Base-by-base conservation (phyloP, 345 rosid species). In the Euphorbia lathyris region DNA sequence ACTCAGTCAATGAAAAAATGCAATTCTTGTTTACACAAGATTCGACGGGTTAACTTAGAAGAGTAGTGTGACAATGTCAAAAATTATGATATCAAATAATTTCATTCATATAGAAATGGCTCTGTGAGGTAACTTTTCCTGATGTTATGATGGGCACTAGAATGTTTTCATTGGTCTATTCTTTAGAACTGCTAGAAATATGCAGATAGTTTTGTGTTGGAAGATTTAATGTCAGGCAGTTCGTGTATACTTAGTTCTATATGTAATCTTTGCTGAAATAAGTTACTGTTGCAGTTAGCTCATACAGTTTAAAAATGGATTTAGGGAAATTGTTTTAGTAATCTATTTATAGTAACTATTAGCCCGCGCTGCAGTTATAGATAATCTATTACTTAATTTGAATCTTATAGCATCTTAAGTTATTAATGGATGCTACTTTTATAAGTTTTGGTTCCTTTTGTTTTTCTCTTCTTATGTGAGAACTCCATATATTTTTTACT, bases 341-440 rank as follows among this genome's bases (percentile, higher is more conserved):
- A 3, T 14, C 16, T 36, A 27, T 36, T 61, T 12, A 34, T 20
- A 36, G 16, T 0, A 61, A n/a, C 27, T 61, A 9, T 60, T 34
- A 36, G 26, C 17, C 8, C 7, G 20, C 58, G 12, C 52, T 22
- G 13, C 9, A 17, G 3, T 14, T 8, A 20, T 1, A 66, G 29
- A 20, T 27, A 48, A 17, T 65, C n/a, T 38, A 53, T 67, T 23
- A 29, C 20, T 67, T 9, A 17, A 59, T 59, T 26, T 45, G 50
- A 57, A 51, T 17, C 14, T 26, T 0, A 64, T 26, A 90, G 97
- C 84, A 87, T 38, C 93, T 86, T 79, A 88, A n/a, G n/a, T n/a
- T n/a, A n/a, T n/a, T n/a, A n/a, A n/a, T n/a, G n/a, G n/a, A 34
- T 34, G 38, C 38, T 34, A 34, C 38, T 7, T 34, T 3, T 34